Evolutionary conservation across 129 eudicot species (phyloP).

Genomic region (Rutidosis leptorrhynchoides): DNA sequence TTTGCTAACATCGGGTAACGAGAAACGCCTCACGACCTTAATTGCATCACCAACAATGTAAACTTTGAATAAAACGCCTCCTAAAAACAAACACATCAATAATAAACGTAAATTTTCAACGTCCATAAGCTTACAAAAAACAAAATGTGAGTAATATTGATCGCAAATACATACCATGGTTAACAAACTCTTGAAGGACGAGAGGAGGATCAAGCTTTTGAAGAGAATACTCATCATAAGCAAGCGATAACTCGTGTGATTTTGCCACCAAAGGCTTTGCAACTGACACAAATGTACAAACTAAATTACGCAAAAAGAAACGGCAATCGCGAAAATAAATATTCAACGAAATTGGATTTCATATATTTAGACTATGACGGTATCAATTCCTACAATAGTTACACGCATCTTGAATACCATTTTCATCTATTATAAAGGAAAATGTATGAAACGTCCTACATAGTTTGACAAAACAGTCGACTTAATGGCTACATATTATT

Average conservation of each 20-base stretch:
- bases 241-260: slow-evolving; percentile 91
- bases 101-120: neutral
- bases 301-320: neutral
- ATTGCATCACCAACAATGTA: slow-evolving; percentile 91
- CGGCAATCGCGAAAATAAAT: neutral
- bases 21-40: slow-evolving; percentile 87
- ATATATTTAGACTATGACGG: neutral
- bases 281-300: slow-evolving; percentile 41
- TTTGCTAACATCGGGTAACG: slow-evolving; percentile 81
- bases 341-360: neutral
- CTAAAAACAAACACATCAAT: slow-evolving; percentile 33
- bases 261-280: slow-evolving; percentile 92
- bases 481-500: too few species aligned
- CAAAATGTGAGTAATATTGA: neutral
- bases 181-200: slow-evolving; percentile 90
- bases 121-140: neutral
- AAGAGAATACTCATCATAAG: slow-evolving; percentile 83
- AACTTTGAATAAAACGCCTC: slow-evolving; percentile 91
- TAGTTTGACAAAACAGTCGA: neutral
- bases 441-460: neutral
- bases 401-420: neutral
- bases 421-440: neutral
- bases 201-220: slow-evolving; percentile 91
- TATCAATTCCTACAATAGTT: too few species aligned
- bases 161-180: slow-evolving; percentile 63